A percentile compares a stretch with the other conserved stretches of the same genome.
Evolutionary conservation across 805 yeast species (phyloP).

Genomic region (Kurtzmaniella cleridarum): DNA sequence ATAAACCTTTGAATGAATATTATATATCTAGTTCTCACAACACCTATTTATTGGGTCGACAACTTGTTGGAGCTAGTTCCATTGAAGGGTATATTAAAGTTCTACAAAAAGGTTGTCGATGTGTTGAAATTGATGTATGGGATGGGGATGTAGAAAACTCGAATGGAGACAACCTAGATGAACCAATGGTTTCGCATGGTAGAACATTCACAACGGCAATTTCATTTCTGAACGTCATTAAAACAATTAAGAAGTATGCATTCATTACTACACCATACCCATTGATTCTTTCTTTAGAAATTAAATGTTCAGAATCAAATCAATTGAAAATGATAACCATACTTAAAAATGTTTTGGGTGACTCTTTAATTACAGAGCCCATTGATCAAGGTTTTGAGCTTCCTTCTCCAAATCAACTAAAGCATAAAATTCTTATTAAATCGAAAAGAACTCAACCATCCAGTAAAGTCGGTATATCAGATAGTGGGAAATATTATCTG

Average conservation of each 20-base stretch:
- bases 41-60: constrained; percentile 85
- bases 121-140: constrained; percentile 96
- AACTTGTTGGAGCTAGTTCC: constrained; percentile 80
- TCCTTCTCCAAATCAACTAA: constrained; percentile 73
- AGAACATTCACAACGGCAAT: constrained; percentile 74
- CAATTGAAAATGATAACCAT: constrained; percentile 56
- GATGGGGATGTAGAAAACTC: constrained; percentile 41
- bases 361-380: constrained; percentile 43
- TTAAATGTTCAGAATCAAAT: constrained; percentile 65
- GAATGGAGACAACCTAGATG: constrained; percentile 16
- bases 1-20: constrained; percentile 73
- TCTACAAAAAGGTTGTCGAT: constrained; percentile 86
- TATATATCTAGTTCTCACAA: constrained; percentile 92
- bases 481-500: constrained; percentile 14
- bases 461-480: constrained; percentile 13
- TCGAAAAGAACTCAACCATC: constrained; percentile 53
- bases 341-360: constrained; percentile 56
- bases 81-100: constrained; percentile 86
- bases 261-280: constrained; percentile 87
- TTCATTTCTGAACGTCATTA: constrained; percentile 61
- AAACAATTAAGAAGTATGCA: constrained; percentile 75
- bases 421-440: constrained; percentile 69
- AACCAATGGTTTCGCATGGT: constrained; percentile 91
- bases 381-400: constrained; percentile 26
- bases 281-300: constrained; percentile 77